Base-by-base conservation (phyloP, 257 asterid species). In the Capsicum chinense region DNA sequence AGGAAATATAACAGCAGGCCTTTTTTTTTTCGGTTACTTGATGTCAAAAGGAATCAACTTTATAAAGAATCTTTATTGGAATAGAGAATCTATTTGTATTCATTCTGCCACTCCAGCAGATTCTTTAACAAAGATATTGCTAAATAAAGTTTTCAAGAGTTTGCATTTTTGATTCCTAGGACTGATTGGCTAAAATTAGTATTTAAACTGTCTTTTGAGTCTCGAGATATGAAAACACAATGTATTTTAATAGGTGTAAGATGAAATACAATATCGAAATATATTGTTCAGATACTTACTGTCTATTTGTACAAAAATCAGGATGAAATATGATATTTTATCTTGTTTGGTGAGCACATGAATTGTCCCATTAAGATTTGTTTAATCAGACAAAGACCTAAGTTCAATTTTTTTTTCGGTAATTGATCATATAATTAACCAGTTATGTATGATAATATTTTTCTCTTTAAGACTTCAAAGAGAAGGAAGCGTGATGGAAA, bases 151-250 rank as follows among this genome's bases (percentile, higher is more conserved):
- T 26, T 19, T 76, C 81, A 76, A 1, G 48, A 21, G 5, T 21
- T 52, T 26, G 8, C 47, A 52, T 15, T 50, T 39, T 52, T 56
- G 13, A 76, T 76, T 76, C 48, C 26, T 76, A 52, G 47, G 44
- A 50, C 8, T 26, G 47, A 76, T 76, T 76, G 81, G 63, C 44
- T 52, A 76, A 21, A 76, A 21, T 2, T 5, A 12, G 11, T 26
- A 52, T 14, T 13, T 7, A 13, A 21, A 6, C 3, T 13, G 8
- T 15, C 33, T 67, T 76, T 26, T 21, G 63, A 13, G 63, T 52
- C 81, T 52, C 63, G 81, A 76, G 81, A 52, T 50, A 13, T 21
- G 63, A 52, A 50, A 76, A 50, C 42, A 26, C 14, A 74, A 74
- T 12, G 21, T 52, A 52, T 19, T 76, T 76, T 52, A 26, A 67